A percentile compares a stretch with the other conserved stretches of the same genome.
Evolutionary conservation across 305 asterid species (phyloP).

Genomic region (Euphrasia arctica): DNA sequence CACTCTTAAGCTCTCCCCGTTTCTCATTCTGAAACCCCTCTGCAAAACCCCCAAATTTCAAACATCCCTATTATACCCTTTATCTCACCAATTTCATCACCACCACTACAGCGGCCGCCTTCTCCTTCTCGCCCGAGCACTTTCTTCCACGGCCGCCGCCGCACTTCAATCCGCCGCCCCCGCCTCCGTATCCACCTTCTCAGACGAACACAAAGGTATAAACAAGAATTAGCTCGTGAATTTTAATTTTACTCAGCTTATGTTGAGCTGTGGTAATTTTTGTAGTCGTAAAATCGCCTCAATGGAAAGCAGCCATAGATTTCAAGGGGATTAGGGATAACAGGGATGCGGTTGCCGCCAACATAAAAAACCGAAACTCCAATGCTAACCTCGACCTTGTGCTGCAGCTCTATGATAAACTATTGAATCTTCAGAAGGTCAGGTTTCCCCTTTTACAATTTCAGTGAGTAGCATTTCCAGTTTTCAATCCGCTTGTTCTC

Average conservation of each 20-base stretch:
- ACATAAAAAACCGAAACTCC: constrained; percentile 68
- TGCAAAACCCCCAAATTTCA: constrained; percentile 23
- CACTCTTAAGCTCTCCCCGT: constrained; percentile 19
- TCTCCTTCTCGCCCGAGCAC: constrained; percentile 42
- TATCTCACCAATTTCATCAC: constrained; percentile 13
- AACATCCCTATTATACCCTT: neutral
- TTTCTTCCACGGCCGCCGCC: constrained; percentile 47
- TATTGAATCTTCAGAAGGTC: constrained; percentile 80
- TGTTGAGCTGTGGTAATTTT: constrained; percentile 25
- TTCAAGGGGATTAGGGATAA: constrained; percentile 94
- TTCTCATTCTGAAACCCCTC: constrained; percentile 30
- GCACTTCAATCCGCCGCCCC: constrained; percentile 32
- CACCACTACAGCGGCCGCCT: constrained; percentile 27
- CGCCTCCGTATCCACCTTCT: constrained; percentile 23
- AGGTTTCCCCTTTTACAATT: constrained; percentile 29
- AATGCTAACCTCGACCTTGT: constrained; percentile 69
- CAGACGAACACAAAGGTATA: constrained; percentile 43
- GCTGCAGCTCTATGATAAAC: constrained; percentile 64
- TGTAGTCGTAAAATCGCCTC: constrained; percentile 56
- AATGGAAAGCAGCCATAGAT: constrained; percentile 96
- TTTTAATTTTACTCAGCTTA: neutral
- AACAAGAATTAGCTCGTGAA: neutral
- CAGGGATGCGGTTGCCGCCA: constrained; percentile 71
- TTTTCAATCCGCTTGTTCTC: neutral
- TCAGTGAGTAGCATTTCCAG: neutral